Evolutionary conservation across 805 yeast species (phyloP), one percentile per base, ranked within the genome.

Genomic region (Candida insectorum): DNA sequence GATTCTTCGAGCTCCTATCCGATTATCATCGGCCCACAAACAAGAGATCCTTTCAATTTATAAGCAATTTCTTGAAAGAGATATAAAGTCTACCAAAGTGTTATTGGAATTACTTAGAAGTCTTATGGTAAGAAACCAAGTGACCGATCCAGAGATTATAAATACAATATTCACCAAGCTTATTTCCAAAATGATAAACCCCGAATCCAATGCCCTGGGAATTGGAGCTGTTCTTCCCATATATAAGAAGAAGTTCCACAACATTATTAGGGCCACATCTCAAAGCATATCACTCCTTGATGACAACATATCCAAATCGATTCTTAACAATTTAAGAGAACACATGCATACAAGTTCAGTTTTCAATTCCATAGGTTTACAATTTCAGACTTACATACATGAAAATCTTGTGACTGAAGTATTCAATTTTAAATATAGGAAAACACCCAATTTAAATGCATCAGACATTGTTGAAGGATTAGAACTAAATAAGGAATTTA

Each of bases 241-340:
- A 6, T 54, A 53, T 28, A 48, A 37, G 27, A 50, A 51, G 5
- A 43, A 41, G 18, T 51, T 60, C 28, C 59, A 49, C 37, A 51
- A 51, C 31, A 31, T 50, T 7, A 26, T 63, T 3, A 41, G 62
- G 26, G 51, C 60, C 6, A 28, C 59, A 15, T 58, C 56, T 2
- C 67, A 60, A 39, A 38, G 54, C 24, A 28, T 61, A 6, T 52
- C 67, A 2, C 37, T 45, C 3, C 34, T 56, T 5, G 41, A 48
- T 4, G 36, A 48, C 2, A 37, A 40, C 2, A 41, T 48, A 28
- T 31, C 49, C 1, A 43, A 57, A 3, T 14, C 4, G 1, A 31
- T 48, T 3, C 26, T 61, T 13, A 48, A 52, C 29, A 31, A 21
- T 13, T 13, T 54, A 10, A 33, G 36, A 27, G 4, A 9, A 4